Percentiles rank a stretch among this genome's conserved stretches.
These are phyloP conservation scores for Apium graveolens DNA, from an alignment of 129 eudicot species.

Conservation along the genomic window DNA sequence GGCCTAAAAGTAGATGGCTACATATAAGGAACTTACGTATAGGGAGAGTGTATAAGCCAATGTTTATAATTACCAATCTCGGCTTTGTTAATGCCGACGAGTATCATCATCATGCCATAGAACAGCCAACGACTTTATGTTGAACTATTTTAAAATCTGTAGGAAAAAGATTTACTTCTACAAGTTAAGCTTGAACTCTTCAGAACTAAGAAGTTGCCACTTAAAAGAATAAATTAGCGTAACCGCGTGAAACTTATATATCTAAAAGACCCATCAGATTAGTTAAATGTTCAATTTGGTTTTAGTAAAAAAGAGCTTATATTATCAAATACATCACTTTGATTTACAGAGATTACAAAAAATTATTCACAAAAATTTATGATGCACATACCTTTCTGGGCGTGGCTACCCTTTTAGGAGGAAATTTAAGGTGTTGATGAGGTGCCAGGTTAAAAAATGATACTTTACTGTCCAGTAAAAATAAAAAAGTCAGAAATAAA, in stretches of 20 bases:
- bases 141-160: conserved; percentile 59
- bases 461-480: conserved; percentile 49
- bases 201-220: neutral
- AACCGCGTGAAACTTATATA: neutral
- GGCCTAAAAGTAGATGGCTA: no score
- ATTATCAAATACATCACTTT: neutral
- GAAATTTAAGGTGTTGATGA: conserved; percentile 65
- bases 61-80: no score
- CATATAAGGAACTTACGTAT: no score
- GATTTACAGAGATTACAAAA: neutral
- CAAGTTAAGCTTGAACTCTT: neutral
- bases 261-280: neutral
- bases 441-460: conserved; percentile 56
- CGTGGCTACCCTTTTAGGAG: conserved; percentile 63
- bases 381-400: conserved; percentile 54
- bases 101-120: conserved; percentile 84
- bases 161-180: conserved; percentile 16
- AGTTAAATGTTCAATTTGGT: neutral
- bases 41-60: no score
- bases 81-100: no score
- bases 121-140: conserved; percentile 79
- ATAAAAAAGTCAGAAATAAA: neutral
- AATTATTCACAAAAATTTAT: neutral
- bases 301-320: no score
- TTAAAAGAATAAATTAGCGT: neutral